Conservation (phyloP, 176 grass and related monocot species). For the Oryza punctata region DNA sequence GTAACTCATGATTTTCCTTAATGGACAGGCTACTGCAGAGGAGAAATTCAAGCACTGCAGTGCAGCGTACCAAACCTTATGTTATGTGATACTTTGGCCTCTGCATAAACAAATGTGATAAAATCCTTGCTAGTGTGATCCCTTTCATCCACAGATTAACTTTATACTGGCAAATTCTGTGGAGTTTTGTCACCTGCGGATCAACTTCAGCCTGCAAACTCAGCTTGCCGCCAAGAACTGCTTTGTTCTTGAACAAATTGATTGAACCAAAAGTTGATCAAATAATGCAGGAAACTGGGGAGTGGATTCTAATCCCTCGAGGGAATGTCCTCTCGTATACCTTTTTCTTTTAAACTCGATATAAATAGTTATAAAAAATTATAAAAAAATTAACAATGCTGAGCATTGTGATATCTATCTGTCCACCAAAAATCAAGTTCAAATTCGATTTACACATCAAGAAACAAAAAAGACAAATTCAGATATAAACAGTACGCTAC, state of each 20-base stretch:
- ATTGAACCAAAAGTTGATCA: slow-evolving; percentile 1
- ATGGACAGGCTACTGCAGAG: slow-evolving; percentile 68
- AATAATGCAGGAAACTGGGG: slow-evolving; percentile 27
- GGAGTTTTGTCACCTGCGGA: background rate
- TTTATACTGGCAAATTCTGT: background rate
- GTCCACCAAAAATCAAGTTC: no score
- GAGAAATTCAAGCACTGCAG: slow-evolving; percentile 97
- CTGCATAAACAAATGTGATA: slow-evolving; percentile 34
- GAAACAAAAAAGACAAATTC: no score
- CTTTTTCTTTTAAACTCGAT: no score
- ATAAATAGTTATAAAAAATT: no score
- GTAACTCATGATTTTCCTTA: slow-evolving; percentile 20
- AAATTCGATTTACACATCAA: no score
- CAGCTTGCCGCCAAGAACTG: background rate
- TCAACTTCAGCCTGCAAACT: slow-evolving; percentile 18
- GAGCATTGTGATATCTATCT: no score
- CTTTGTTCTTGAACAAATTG: slow-evolving; percentile 25
- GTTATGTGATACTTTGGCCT: slow-evolving; percentile 63
- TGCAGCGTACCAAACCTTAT: slow-evolving; percentile 83
- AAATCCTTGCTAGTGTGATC: slow-evolving; percentile 22
- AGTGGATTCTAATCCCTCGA: no score
- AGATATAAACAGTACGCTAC: no score
- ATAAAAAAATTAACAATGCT: no score
- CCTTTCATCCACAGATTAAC: slow-evolving; percentile 19
- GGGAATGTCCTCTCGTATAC: no score